Evolutionary conservation across 75 land plant genomes (phyloP).

Genomic region (Azolla pinnata): DNA sequence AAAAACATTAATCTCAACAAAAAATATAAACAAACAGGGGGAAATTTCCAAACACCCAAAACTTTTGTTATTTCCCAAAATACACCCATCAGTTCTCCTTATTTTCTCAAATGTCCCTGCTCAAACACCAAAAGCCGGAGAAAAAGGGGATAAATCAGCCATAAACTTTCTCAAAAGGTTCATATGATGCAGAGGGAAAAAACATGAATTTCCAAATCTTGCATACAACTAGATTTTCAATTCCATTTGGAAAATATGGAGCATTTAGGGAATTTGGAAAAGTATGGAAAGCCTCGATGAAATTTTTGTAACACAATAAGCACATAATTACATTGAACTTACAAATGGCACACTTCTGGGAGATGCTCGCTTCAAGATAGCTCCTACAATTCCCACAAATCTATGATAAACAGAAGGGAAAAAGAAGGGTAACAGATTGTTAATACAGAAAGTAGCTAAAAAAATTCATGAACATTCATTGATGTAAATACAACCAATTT

Average conservation of each 20-base stretch:
- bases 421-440: neutral
- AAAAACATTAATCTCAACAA: neutral
- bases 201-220: neutral
- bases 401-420: neutral
- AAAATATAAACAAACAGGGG: neutral
- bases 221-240: neutral
- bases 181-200: neutral
- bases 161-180: neutral
- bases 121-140: no score
- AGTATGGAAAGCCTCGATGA: neutral
- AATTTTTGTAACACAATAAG: neutral
- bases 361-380: neutral
- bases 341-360: slow-evolving; percentile 1
- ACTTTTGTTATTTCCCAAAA: neutral
- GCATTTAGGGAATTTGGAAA: neutral
- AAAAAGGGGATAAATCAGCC: neutral
- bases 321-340: neutral
- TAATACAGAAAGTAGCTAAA: no score
- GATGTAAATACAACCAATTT: no score
- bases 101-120: no score
- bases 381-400: neutral
- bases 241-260: neutral
- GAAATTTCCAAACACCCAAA: neutral
- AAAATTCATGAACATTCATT: no score
- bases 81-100: no score